Base-by-base conservation (phyloP, 805 yeast genomes). In the Lachancea meyersii region DNA sequence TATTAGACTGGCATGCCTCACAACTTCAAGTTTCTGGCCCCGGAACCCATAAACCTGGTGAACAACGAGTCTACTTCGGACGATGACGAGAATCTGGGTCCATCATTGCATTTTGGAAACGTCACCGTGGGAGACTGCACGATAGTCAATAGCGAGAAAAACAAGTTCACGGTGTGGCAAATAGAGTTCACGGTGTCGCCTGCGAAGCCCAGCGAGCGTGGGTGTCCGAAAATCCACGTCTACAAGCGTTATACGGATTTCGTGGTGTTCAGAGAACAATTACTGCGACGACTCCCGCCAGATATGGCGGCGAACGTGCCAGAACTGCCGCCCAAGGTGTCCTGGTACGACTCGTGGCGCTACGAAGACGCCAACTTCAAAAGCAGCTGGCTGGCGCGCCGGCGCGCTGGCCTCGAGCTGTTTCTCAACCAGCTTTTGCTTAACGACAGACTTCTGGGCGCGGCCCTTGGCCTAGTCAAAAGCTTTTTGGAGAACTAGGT, bases 201-300 rank as follows among this genome's bases (percentile, higher is more conserved):
- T n/a, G 31, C 26, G 2, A 31, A 23, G 2, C 16, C 17, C 5
- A 31, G 31, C 5, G 45, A 39, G 4, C 18, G 34, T 2, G 30
- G 41, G 11, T 18, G 34, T 30, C 55, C 55, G 3, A 44, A 48
- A 21, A 69, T 82, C 16, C 57, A 63, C 35, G 52, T 77, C 3
- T 73, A 77, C 55, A 77, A 75, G 55, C 58, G 95, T 30, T 86
- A 82, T 59, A 73, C 77, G 27, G 91, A 85, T 35, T 75, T 86
- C 47, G 79, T 63, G 31, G 48, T 45, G 24, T 67, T 86, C 27
- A 67, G 81, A 20, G 52, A 52, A 1, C 47, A 51, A 4, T 57
- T 82, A 17, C 26, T 54, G 52, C 31, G 36, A 40, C 9, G 61
- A 55, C 41, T 69, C 61, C 46, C 70, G 71, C 3, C 41, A 46